Percentiles rank a stretch among this genome's conserved stretches.
phyloP scores from a whole-genome alignment of 2,329 filamentous ascomycete genomes.

The Chalara sp. region DNA sequence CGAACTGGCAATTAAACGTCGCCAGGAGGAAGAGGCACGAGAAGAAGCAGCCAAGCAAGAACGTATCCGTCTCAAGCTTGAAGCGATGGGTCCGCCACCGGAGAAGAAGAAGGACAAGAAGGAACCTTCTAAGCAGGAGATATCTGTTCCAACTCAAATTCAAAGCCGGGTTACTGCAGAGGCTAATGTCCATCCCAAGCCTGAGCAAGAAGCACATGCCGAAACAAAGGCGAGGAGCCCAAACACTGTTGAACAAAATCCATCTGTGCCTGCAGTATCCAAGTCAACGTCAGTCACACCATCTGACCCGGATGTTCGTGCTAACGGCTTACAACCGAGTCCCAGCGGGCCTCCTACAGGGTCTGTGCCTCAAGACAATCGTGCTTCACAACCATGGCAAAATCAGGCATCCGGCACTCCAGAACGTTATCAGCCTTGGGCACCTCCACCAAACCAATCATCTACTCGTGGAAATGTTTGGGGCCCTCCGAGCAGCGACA shows the following conservation, averaged over 20 bases:
- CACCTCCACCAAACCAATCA: conserved; percentile 31
- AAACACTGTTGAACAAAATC: conserved; percentile 7
- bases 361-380: conserved; percentile 11
- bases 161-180: conserved; percentile 18
- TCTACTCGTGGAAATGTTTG: conserved; percentile 56
- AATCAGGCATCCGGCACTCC: conserved; percentile 22
- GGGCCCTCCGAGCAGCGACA: conserved; percentile 63
- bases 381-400: conserved; percentile 25
- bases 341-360: conserved; percentile 28
- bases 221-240: conserved; percentile 8
- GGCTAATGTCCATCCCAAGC: neutral
- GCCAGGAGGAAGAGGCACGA: conserved; percentile 61
- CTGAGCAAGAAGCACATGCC: conserved; percentile 4
- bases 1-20: conserved; percentile 62
- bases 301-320: conserved; percentile 8
- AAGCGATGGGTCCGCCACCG: conserved; percentile 59
- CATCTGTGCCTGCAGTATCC: conserved; percentile 3
- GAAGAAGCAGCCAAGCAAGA: conserved; percentile 67
- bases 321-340: conserved; percentile 16
- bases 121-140: conserved; percentile 39
- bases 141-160: conserved; percentile 29
- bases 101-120: conserved; percentile 54
- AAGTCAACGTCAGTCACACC: conserved; percentile 7
- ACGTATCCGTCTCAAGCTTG: conserved; percentile 65
- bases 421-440: conserved; percentile 47